These are phyloP conservation scores for Westerdykella aurantiaca DNA, from an alignment of 2,329 filamentous ascomycete species.

Conservation along the genomic window DNA sequence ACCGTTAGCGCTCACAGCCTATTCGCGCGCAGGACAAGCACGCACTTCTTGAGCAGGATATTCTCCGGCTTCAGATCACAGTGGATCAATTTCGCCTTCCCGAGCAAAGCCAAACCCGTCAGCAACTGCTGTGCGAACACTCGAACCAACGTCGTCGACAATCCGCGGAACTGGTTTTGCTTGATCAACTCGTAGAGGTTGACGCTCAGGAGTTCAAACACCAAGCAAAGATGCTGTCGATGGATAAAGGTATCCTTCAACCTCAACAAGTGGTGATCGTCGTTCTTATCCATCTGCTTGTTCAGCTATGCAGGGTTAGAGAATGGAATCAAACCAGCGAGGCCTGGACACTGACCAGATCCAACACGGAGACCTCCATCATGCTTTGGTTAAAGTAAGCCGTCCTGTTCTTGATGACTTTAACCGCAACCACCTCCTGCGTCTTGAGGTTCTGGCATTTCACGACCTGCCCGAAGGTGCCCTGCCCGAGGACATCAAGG, in stretches of 20 bases:
- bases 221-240: slow-evolving; percentile 89
- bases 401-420: slow-evolving; percentile 98
- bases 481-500: slow-evolving; percentile 91
- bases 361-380: slow-evolving; percentile 99
- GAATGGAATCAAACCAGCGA: background rate
- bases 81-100: slow-evolving; percentile 94
- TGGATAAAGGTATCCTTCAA: slow-evolving; percentile 98
- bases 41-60: slow-evolving; percentile 86
- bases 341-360: slow-evolving; percentile 59
- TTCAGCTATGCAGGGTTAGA: slow-evolving; percentile 62
- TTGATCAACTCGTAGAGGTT: slow-evolving; percentile 99
- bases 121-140: slow-evolving; percentile 96
- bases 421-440: slow-evolving; percentile 96
- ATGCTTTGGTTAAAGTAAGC: slow-evolving; percentile 99
- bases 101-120: slow-evolving; percentile 84
- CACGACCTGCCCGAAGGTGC: slow-evolving; percentile 96
- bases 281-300: slow-evolving; percentile 97
- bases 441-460: slow-evolving; percentile 99
- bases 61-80: slow-evolving; percentile 98
- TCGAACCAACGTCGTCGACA: slow-evolving; percentile 93
- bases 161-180: slow-evolving; percentile 95
- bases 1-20: slow-evolving; percentile 1
- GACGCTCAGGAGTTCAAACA: slow-evolving; percentile 93
- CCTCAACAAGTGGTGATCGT: slow-evolving; percentile 90
- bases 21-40: slow-evolving; percentile 8